phyloP scores from a whole-genome alignment of 208 protist species.

The Crithidia sp. region DNA sequence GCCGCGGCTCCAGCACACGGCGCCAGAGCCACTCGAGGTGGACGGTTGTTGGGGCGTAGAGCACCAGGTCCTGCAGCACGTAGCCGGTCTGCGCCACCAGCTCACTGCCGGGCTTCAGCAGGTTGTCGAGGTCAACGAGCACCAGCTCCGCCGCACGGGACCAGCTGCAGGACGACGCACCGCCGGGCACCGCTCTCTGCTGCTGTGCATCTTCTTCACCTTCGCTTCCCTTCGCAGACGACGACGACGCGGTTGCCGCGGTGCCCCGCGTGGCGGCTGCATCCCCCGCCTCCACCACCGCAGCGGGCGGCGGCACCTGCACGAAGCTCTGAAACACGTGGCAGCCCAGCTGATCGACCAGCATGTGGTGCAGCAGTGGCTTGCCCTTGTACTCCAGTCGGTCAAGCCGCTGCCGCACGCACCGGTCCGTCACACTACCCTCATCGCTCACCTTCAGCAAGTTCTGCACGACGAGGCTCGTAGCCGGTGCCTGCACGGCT shows the following conservation, averaged over 20 bases:
- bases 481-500: constrained; percentile 64
- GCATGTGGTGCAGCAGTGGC: constrained; percentile 60
- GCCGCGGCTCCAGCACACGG: constrained; percentile 43
- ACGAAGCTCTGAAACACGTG: constrained; percentile 90
- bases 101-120: constrained; percentile 59
- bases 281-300: constrained; percentile 55
- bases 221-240: constrained; percentile 8
- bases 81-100: constrained; percentile 54
- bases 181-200: constrained; percentile 11
- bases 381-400: constrained; percentile 45
- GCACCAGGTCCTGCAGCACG: constrained; percentile 82
- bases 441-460: constrained; percentile 73
- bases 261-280: constrained; percentile 9
- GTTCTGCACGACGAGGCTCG: constrained; percentile 86
- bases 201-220: constrained; percentile 1
- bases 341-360: constrained; percentile 73
- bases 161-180: constrained; percentile 58
- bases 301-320: constrained; percentile 51
- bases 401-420: constrained; percentile 64
- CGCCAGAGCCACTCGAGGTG: constrained; percentile 78
- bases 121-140: constrained; percentile 43
- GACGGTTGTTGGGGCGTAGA: constrained; percentile 70
- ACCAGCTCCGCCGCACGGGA: constrained; percentile 58
- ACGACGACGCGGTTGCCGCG: neutral
- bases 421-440: constrained; percentile 45